Percentiles rank a stretch among this genome's conserved stretches.
These are phyloP conservation scores for Diaporthe amygdali DNA, from an alignment of 2,329 filamentous ascomycete genomes.

Conservation along the genomic window DNA sequence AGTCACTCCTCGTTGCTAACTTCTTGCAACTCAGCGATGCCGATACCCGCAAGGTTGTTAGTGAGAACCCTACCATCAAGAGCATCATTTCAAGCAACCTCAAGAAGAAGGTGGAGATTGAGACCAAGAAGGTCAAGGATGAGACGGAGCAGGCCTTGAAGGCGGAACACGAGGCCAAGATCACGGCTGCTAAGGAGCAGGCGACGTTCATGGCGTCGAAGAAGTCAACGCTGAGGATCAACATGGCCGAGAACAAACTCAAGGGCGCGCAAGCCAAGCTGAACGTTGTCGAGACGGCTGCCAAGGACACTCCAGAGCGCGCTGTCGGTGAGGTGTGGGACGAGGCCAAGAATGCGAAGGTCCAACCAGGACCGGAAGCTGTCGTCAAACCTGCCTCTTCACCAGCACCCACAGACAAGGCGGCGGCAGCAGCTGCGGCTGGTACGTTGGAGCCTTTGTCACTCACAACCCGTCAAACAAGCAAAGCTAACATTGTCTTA, in stretches of 20 bases:
- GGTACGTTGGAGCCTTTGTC: slow-evolving; percentile 3
- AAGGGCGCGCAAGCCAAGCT: slow-evolving; percentile 73
- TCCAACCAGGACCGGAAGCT: slow-evolving; percentile 33
- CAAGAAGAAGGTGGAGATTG: slow-evolving; percentile 71
- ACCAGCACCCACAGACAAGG: slow-evolving; percentile 15
- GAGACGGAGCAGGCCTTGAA: slow-evolving; percentile 55
- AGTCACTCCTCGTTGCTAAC: slow-evolving; percentile 41
- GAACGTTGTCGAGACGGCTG: slow-evolving; percentile 79
- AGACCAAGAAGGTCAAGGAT: slow-evolving; percentile 65
- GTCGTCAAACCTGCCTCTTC: slow-evolving; percentile 28
- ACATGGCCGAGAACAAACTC: slow-evolving; percentile 76
- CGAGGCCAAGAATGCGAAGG: slow-evolving; percentile 72
- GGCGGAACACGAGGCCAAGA: slow-evolving; percentile 58
- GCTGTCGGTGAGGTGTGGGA: slow-evolving; percentile 89
- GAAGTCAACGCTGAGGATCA: slow-evolving; percentile 75
- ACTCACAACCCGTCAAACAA: background rate
- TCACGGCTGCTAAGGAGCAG: slow-evolving; percentile 61
- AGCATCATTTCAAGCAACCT: slow-evolving; percentile 66
- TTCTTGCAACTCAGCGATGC: slow-evolving; percentile 57
- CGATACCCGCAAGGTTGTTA: slow-evolving; percentile 61
- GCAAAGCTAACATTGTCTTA: background rate
- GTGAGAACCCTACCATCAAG: slow-evolving; percentile 62
- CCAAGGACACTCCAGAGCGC: slow-evolving; percentile 81
- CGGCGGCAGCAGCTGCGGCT: slow-evolving; percentile 13
- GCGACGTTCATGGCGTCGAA: slow-evolving; percentile 77